Evolutionary conservation across 2,329 filamentous ascomycete species (phyloP).

Genomic region (Biscogniauxia sp.): DNA sequence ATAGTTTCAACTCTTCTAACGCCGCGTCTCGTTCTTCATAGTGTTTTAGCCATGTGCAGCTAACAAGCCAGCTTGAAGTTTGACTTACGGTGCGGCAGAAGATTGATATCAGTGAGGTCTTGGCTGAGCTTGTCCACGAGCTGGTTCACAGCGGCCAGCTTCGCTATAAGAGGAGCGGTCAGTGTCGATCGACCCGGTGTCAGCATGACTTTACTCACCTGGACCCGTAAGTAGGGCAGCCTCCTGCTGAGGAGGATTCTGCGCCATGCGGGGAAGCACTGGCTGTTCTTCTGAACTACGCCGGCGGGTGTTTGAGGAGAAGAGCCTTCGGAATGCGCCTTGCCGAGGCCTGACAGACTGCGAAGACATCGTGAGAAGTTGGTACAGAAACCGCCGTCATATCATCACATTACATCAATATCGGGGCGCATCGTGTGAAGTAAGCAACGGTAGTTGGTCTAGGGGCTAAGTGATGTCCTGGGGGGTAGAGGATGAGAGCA

Average conservation of each 20-base stretch:
- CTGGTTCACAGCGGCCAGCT: slow-evolving; percentile 65
- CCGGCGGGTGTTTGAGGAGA: slow-evolving; percentile 13
- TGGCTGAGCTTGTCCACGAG: slow-evolving; percentile 60
- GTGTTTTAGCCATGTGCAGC: slow-evolving; percentile 10
- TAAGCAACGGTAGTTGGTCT: background rate
- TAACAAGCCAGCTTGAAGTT: background rate
- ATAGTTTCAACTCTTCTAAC: slow-evolving; percentile 71
- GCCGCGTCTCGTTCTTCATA: slow-evolving; percentile 54
- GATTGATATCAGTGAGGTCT: slow-evolving; percentile 59
- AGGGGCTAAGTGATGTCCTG: background rate
- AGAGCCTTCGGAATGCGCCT: slow-evolving; percentile 15
- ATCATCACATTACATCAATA: background rate
- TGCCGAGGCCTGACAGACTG: slow-evolving; percentile 10
- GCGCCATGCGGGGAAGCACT: slow-evolving; percentile 17
- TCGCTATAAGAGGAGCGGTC: slow-evolving; percentile 44
- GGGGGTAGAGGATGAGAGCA: background rate
- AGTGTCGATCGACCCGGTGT: slow-evolving; percentile 4
- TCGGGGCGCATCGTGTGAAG: background rate
- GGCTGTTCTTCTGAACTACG: slow-evolving; percentile 3
- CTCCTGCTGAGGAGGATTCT: slow-evolving; percentile 12
- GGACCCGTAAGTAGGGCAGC: slow-evolving; percentile 36
- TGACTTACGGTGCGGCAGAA: slow-evolving; percentile 59
- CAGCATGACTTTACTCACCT: slow-evolving; percentile 34
- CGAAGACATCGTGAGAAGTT: slow-evolving; percentile 20
- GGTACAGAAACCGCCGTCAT: background rate